These are phyloP conservation scores for Persicaria maculosa DNA, from an alignment of 148 eudicot species.

Conservation along the genomic window DNA sequence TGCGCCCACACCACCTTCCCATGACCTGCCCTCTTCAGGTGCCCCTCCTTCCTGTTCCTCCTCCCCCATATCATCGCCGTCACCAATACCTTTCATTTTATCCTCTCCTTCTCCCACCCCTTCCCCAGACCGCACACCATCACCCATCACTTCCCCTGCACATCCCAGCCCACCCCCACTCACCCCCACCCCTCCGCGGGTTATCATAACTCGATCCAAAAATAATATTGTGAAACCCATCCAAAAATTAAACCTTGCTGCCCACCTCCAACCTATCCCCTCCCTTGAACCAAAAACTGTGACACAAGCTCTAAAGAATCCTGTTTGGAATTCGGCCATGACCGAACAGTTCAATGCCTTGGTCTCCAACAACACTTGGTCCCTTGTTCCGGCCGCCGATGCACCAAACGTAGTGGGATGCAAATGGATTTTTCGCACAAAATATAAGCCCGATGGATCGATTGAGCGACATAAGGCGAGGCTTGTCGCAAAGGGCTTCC, in stretches of 20 bases:
- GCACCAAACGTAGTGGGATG: too few relatives aligned
- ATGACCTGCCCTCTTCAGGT: too few relatives aligned
- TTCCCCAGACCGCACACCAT: not conserved
- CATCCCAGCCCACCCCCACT: too few relatives aligned
- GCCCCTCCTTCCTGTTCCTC: not conserved
- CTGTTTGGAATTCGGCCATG: not conserved
- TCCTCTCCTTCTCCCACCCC: too few relatives aligned
- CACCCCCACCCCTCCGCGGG: not conserved
- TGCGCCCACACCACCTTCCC: too few relatives aligned
- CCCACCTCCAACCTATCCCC: not conserved
- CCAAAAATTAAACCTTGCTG: not conserved
- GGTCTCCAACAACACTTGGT: too few relatives aligned
- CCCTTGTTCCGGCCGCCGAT: too few relatives aligned
- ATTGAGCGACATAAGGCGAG: too few relatives aligned
- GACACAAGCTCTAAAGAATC: not conserved
- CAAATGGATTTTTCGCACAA: too few relatives aligned
- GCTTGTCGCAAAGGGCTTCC: too few relatives aligned
- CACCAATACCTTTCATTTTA: not conserved
- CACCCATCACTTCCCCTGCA: not conserved
- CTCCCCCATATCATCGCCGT: not conserved
- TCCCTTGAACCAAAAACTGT: not conserved
- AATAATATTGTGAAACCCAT: not conserved
- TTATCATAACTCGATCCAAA: not conserved
- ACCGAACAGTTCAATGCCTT: too few relatives aligned
- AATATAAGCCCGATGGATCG: too few relatives aligned